Base-by-base conservation (phyloP, 768 basidiomycete genomes). In the Vararia minispora region DNA sequence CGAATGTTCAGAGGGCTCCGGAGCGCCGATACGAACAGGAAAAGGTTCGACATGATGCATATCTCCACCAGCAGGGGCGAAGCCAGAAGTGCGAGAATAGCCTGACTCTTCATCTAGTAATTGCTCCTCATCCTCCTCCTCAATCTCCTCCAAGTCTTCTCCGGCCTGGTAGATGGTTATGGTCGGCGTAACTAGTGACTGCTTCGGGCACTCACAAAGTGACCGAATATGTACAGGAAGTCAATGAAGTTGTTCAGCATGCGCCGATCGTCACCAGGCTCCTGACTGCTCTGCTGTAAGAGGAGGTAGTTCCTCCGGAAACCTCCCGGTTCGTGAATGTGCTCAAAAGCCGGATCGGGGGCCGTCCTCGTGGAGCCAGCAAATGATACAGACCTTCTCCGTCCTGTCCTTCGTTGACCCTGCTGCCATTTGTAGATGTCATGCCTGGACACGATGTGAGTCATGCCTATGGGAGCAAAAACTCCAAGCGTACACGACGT, bases 361-460 rank as follows among this genome's bases (percentile, higher is more conserved):
- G 69, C 62, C 0, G 58, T 52, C 9, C 65, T 61, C 27, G 66
- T 66, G 2, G 71, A 65, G 3, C 72, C 78, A 9, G 77, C 67
- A 48, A 73, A 85, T 0, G 85, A 88, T 26, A 73, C 69, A n/a
- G 81, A 65, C 27, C 86, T 79, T 13, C 71, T 64, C 28, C 86
- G 74, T 10, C 58, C 64, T 13, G 64, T 68, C 40, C 78, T 72
- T 18, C 69, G 71, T 39, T 78, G 75, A 49, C 84, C 81, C 12
- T 76, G 68, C 45, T 91, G 83, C 84, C 90, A 98, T 61, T 95
- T 97, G 67, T 95, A 98, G 28, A 98, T 83, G 46, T 80, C 80
- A 52, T 94, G 90, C 13, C 83, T 85, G 45, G n/a, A 41, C 33
- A 44, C 31, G 10, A 26, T 44, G 18, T 45, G 8, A 34, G 42